Conservation (phyloP, 371 early-diverging fungal species). For the Mucor piriformis region DNA sequence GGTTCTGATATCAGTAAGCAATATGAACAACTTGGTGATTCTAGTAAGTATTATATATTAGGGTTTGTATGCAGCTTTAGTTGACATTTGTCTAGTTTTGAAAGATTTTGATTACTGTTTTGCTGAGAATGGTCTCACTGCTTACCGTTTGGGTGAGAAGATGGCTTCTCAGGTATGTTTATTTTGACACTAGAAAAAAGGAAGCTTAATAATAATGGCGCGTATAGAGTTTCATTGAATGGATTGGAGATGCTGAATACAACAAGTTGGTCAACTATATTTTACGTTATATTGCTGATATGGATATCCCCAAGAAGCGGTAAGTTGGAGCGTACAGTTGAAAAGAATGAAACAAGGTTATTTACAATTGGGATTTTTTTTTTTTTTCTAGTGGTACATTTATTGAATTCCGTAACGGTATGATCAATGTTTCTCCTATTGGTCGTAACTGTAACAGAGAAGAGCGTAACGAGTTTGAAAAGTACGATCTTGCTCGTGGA, state of each 20-base stretch:
- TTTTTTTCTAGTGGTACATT: conserved; percentile 89
- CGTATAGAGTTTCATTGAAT: conserved; percentile 87
- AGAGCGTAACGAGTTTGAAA: conserved; percentile 95
- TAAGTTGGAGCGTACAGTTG: too few relatives aligned
- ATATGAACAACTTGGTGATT: conserved; percentile 94
- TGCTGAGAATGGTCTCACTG: conserved; percentile 99
- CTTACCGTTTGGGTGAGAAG: conserved; percentile 82
- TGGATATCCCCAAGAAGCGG: conserved; percentile 97
- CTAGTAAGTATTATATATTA: conserved; percentile 55
- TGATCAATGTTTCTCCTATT: conserved; percentile 99
- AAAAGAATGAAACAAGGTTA: too few relatives aligned
- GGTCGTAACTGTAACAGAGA: conserved; percentile 96
- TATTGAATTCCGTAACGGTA: conserved; percentile 98
- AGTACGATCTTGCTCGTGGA: conserved; percentile 84
- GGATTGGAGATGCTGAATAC: conserved; percentile 97
- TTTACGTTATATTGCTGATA: conserved; percentile 93
- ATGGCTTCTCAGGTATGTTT: conserved; percentile 75
- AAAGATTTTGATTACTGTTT: conserved; percentile 97
- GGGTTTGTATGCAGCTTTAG: neutral
- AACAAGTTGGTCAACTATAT: conserved; percentile 92
- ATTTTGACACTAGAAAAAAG: neutral
- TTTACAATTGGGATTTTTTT: neutral
- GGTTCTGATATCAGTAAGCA: conserved; percentile 98
- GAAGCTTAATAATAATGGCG: too few relatives aligned
- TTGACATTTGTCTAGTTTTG: conserved; percentile 50